Evolutionary conservation across 2,329 filamentous ascomycete genomes (phyloP), one percentile per base, ranked within the genome.

Genomic region (Elsinoe australis): DNA sequence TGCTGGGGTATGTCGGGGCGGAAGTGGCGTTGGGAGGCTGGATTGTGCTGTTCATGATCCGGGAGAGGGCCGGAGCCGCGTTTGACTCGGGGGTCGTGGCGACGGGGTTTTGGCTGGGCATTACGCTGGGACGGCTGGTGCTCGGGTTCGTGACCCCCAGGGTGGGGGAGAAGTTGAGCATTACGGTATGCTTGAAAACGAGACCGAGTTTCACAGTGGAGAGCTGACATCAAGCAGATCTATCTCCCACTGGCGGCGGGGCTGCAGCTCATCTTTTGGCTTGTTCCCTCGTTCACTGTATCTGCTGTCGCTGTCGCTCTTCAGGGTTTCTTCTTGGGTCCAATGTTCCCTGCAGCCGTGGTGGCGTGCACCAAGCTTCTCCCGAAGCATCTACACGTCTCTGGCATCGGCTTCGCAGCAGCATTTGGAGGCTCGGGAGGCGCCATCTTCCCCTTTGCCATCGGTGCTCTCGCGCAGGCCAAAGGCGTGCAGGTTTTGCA

Each of bases 31-130:
- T 88, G 2, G 82, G 83, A 15, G 86, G 86, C 12, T 92, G 86
- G 86, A 82, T 94, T 53, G 82, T 87, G 41, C 82, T 82, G 0
- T 94, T 94, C 61, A 94, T 94, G 85, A 79, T 89, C n/a, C 71
- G 76, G 15, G 80, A 88, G 18, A 77, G 88, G 10, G 64, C 82
- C 29, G 85, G 81, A 3, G 74, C 71, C 18, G 69, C 79, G 0
- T 90, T 92, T 58, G 73, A 80, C 2, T 81, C 83, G 26, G 87
- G 87, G 2, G 78, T 92, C 67, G 80, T 79, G 0, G 82, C 80
- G 0, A 90, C 85, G 0, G 82, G 85, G 0, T 94, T 90, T 67
- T 94, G 87, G 87, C 74, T 87, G 34, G 87, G 87, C 0, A 73
- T 94, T 53, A 89, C 86, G 0, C 63, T 87, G 0, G 87, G 87